Conservation (phyloP, 345 rosid genomes). For the Syzygium grande region DNA sequence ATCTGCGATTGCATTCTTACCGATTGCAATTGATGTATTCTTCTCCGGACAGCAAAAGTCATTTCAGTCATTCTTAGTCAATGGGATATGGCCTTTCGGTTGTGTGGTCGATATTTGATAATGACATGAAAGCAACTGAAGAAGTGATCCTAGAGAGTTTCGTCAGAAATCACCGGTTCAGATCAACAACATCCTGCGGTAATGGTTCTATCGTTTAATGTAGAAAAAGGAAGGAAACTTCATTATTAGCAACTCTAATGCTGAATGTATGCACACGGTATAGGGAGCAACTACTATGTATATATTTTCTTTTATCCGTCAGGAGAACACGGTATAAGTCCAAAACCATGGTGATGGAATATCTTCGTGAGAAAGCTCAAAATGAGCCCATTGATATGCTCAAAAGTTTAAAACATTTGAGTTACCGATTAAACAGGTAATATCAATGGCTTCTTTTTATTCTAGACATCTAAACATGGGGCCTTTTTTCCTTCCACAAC, state of each 20-base stretch:
- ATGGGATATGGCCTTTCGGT: not conserved
- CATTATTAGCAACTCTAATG: not conserved
- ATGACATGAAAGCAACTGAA: not conserved
- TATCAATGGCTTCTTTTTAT: not conserved
- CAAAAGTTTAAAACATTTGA: not conserved
- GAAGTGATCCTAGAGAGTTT: not conserved
- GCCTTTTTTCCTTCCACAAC: not conserved
- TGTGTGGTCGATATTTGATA: not conserved
- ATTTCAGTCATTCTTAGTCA: not conserved
- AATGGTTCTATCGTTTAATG: not conserved
- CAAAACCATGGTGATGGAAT: not conserved
- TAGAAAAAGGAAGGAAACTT: not conserved
- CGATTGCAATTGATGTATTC: not conserved
- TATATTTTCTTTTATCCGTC: not conserved
- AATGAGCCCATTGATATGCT: not conserved
- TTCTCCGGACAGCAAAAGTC: not conserved
- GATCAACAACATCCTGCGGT: not conserved
- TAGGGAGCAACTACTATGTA: not conserved
- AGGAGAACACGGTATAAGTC: not conserved
- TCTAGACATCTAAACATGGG: not conserved
- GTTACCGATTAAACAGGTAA: not conserved
- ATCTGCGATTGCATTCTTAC: not conserved
- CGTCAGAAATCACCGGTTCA: not conserved
- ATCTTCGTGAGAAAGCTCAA: not conserved
- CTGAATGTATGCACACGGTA: not conserved